These are phyloP conservation scores for Fusarium sp. DNA, from an alignment of 2,329 filamentous ascomycete species.

Conservation along the genomic window DNA sequence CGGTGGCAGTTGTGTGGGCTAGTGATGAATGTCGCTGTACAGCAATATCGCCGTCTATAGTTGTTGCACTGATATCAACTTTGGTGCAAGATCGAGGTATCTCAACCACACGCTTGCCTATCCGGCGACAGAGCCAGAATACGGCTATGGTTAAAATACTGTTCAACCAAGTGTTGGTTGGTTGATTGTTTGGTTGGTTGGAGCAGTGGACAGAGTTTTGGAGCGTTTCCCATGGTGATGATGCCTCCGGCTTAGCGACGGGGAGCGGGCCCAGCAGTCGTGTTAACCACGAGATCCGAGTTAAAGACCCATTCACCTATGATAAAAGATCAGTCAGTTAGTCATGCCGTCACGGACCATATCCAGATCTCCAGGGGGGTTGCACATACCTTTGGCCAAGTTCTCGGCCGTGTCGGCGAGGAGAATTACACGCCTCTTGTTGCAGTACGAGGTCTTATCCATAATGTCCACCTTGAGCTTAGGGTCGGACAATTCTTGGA, in stretches of 20 bases:
- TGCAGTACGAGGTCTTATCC: constrained; percentile 98
- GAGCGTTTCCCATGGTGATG: background rate
- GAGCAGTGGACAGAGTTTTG: background rate
- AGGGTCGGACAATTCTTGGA: constrained; percentile 80
- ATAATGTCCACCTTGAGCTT: constrained; percentile 98
- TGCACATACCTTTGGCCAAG: constrained; percentile 74
- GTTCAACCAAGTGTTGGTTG: background rate
- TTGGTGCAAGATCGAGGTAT: constrained; percentile 5
- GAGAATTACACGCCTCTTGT: constrained; percentile 86
- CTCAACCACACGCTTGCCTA: constrained; percentile 3
- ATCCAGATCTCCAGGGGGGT: background rate
- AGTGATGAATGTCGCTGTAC: constrained; percentile 1
- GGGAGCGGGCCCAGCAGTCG: constrained; percentile 35
- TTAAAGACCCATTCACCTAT: constrained; percentile 59
- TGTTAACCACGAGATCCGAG: constrained; percentile 36
- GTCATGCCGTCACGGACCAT: constrained; percentile 41
- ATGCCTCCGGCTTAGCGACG: constrained; percentile 29
- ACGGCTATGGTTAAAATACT: background rate
- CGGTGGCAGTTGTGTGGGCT: background rate
- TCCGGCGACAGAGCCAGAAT: background rate
- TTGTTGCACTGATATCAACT: constrained; percentile 10
- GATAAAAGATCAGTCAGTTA: constrained; percentile 43
- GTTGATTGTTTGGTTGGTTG: background rate
- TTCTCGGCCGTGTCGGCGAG: constrained; percentile 94
- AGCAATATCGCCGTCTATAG: constrained; percentile 16